Base-by-base conservation (phyloP, 805 yeast genomes). In the Metschnikowia continentalis region DNA sequence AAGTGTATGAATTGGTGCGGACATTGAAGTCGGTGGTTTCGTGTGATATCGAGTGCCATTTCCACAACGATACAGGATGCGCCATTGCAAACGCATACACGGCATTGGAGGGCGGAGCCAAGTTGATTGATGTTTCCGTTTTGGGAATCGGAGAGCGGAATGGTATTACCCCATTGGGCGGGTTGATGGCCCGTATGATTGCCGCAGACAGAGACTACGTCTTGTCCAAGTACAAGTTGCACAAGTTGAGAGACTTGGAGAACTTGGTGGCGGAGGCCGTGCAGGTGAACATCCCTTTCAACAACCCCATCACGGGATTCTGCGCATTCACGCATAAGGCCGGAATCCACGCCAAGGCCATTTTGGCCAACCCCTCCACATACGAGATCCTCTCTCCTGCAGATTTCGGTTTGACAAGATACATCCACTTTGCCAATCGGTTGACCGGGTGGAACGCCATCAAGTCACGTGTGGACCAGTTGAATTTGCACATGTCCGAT, bases 311-410 rank as follows among this genome's bases (percentile, higher is more conserved):
- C 71, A 92, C 99, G 39, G 99, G 99, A 33, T 94, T 94, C 86
- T 94, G 98, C 79, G 99, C 99, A 42, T 92, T 92, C 77, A 92
- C 99, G 53, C 99, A 92, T 78, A 92, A 92, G 80, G 99, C 99
- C 52, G 99, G 99, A 73, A 91, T 92, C 69, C 99, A 92, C 71
- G 98, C 99, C 64, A 92, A 94, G 80, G 98, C 98, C 51, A 92
- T 92, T 61, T 81, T 92, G 59, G 99, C 99, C 52, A 94, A 92
- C 75, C 99, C 99, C 56, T 90, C 97, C 43, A 94, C 98, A n/a
- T 92, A 92, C 71, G 99, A 92, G 78, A 92, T 92, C 65, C 80
- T 92, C 69, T 87, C 87, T 69, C 99, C 99, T 51, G 75, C 86
- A 30, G 99, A 92, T 74, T 92, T 92, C 65, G 99, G 99, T 68